Conservation (phyloP, 345 rosid species). For the Cardamine resedifolia region DNA sequence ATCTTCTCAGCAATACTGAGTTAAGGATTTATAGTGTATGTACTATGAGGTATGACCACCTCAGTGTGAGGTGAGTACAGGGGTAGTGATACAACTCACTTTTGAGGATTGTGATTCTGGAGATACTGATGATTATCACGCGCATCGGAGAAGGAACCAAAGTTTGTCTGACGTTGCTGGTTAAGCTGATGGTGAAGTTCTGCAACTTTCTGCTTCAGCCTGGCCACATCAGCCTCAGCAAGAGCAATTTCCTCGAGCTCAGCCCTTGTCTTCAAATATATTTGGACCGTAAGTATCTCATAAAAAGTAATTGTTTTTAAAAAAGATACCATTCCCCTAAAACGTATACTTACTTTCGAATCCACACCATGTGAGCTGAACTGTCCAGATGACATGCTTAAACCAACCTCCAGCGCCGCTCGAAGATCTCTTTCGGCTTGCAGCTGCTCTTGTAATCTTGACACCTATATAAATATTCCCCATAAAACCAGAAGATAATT, state of each 20-base stretch:
- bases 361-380: constrained; percentile 87
- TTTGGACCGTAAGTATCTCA: constrained; percentile 33
- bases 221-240: constrained; percentile 99
- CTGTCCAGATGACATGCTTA: constrained; percentile 98
- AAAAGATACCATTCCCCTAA: constrained; percentile 10
- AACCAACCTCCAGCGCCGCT: constrained; percentile 95
- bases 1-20: constrained; percentile 6
- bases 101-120: constrained; percentile 77
- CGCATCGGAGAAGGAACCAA: constrained; percentile 74
- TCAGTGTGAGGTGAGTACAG: constrained; percentile 5
- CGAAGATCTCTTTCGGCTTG: constrained; percentile 99
- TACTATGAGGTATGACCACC: constrained; percentile 3
- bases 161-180: constrained; percentile 91
- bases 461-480: constrained; percentile 55
- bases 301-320: background rate
- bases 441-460: constrained; percentile 97
- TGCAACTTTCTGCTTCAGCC: constrained; percentile 97
- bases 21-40: background rate
- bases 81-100: constrained; percentile 51
- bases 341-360: constrained; percentile 65
- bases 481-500: constrained; percentile 17
- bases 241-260: constrained; percentile 99
- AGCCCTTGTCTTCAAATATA: constrained; percentile 83
- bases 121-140: constrained; percentile 73
- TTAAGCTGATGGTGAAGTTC: constrained; percentile 98